A percentile compares a stretch with the other conserved stretches of the same genome.
Conservation (phyloP, 1,139 yeast genomes). For the Blastobotrys capitulatus region DNA sequence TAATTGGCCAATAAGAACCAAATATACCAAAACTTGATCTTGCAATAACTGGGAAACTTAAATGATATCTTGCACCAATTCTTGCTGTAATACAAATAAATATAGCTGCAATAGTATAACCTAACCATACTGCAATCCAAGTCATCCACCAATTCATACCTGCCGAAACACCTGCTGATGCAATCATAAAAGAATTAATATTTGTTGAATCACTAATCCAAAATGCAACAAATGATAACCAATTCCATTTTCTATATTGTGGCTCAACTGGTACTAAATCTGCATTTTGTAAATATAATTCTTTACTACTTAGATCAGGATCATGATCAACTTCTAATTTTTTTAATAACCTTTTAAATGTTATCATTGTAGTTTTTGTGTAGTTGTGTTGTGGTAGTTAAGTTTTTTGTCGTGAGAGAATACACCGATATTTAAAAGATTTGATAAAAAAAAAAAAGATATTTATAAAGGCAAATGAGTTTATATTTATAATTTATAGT, state of each 20-base stretch:
- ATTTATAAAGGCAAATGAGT: too few species aligned
- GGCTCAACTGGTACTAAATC: constrained; percentile 75
- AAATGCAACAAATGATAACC: constrained; percentile 72
- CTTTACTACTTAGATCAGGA: constrained; percentile 18
- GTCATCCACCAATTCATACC: constrained; percentile 88
- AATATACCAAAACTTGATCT: constrained; percentile 36
- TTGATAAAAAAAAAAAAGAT: too few species aligned
- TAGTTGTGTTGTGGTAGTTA: background rate
- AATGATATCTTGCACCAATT: constrained; percentile 36
- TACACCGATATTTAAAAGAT: too few species aligned
- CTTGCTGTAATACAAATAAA: constrained; percentile 34
- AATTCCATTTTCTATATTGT: constrained; percentile 62
- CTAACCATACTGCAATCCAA: constrained; percentile 75
- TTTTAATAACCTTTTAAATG: background rate
- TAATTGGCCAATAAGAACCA: constrained; percentile 37
- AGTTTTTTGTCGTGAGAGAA: too few species aligned
- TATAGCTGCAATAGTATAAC: constrained; percentile 31
- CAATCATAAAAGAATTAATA: constrained; percentile 87
- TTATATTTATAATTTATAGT: too few species aligned
- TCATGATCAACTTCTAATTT: constrained; percentile 22
- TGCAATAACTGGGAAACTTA: constrained; percentile 37
- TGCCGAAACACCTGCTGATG: constrained; percentile 68
- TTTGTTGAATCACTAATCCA: constrained; percentile 89
- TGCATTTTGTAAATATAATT: constrained; percentile 48
- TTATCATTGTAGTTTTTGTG: background rate